These are phyloP conservation scores for Termitomyces heimii DNA, from an alignment of 768 basidiomycete species.

Conservation along the genomic window DNA sequence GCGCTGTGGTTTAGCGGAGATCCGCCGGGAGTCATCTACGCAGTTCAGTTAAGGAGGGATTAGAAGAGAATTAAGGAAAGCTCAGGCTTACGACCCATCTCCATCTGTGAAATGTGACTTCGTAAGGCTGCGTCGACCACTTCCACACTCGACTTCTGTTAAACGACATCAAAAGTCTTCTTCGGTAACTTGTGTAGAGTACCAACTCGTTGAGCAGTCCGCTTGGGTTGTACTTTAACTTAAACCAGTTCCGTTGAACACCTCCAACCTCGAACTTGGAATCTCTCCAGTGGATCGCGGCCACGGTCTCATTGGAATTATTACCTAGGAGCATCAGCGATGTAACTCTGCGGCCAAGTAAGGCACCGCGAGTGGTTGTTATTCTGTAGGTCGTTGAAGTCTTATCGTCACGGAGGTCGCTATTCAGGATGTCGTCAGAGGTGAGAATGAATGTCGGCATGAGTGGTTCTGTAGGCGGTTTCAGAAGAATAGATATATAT, in stretches of 20 bases:
- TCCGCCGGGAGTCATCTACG: background rate
- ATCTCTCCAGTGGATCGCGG: background rate
- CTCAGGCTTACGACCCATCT: background rate
- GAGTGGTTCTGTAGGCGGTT: background rate
- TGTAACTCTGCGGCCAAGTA: background rate
- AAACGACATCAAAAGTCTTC: background rate
- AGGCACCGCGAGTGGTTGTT: background rate
- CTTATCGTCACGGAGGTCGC: background rate
- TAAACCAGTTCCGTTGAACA: background rate
- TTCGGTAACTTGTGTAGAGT: background rate
- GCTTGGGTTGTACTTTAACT: background rate
- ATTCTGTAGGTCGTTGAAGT: background rate
- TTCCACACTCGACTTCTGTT: background rate
- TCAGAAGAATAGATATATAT: background rate
- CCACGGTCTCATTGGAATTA: background rate
- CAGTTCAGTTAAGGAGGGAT: background rate
- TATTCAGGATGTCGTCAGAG: background rate
- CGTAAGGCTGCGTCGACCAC: background rate
- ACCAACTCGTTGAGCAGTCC: background rate
- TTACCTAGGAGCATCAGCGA: background rate
- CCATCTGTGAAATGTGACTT: background rate
- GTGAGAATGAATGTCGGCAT: background rate
- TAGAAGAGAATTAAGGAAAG: no score
- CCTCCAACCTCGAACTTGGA: background rate
- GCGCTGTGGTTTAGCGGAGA: background rate